Conservation (phyloP, 371 early-diverging fungal genomes). For the Coemansia sp. region DNA sequence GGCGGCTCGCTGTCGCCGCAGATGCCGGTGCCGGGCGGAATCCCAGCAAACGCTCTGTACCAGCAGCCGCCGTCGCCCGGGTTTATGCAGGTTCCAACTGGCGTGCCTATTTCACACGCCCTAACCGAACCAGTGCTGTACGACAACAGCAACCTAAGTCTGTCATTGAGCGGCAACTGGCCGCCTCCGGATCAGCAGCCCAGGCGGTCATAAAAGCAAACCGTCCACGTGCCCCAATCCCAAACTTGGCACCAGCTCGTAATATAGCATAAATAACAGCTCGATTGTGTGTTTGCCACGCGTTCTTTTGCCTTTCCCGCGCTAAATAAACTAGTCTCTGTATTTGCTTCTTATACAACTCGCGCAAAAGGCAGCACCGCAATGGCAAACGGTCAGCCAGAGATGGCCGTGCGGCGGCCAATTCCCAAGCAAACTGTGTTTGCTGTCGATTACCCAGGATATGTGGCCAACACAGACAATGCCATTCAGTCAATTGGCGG, state of each 20-base stretch:
- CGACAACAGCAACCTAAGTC: background rate
- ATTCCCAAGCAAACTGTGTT: slow-evolving; percentile 53
- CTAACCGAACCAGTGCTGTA: slow-evolving; percentile 31
- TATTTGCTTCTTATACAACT: background rate
- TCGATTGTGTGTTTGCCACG: too few relatives aligned
- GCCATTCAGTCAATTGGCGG: slow-evolving; percentile 59
- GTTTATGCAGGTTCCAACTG: slow-evolving; percentile 30
- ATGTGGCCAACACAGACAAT: slow-evolving; percentile 48
- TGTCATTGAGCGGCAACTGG: slow-evolving; percentile 1
- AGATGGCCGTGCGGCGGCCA: slow-evolving; percentile 28
- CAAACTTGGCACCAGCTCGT: background rate
- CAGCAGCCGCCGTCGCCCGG: slow-evolving; percentile 4
- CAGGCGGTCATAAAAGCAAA: slow-evolving; percentile 15
- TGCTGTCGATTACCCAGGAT: slow-evolving; percentile 62
- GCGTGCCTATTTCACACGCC: slow-evolving; percentile 35
- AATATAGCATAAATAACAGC: background rate
- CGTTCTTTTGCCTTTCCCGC: too few relatives aligned
- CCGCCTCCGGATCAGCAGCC: background rate
- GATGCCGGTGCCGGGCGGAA: background rate
- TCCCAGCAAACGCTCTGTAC: slow-evolving; percentile 5
- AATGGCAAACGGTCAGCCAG: background rate
- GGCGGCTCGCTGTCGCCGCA: background rate
- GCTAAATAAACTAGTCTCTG: background rate
- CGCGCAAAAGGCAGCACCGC: background rate
- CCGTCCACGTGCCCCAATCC: background rate